Evolutionary conservation across 164 flowering plant species (phyloP).

Genomic region (Chloranthus sessilifolius): DNA sequence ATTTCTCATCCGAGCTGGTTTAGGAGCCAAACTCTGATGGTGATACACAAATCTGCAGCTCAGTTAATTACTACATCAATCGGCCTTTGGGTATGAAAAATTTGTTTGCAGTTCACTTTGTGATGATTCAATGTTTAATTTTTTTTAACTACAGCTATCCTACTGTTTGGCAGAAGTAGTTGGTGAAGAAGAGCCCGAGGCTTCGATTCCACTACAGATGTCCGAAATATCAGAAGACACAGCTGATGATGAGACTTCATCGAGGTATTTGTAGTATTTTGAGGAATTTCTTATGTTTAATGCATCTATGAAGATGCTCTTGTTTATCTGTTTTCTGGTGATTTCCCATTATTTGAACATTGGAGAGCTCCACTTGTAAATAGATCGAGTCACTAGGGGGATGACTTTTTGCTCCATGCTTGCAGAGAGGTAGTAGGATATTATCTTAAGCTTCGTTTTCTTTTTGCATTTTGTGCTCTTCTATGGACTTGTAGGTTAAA

Average conservation of each 20-base stretch:
- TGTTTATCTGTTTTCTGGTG: no score
- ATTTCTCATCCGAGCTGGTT: slow-evolving; percentile 12
- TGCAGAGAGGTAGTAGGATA: no score
- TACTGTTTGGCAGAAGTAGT: slow-evolving; percentile 34
- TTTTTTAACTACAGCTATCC: background rate
- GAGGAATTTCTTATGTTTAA: background rate
- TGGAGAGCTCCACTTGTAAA: background rate
- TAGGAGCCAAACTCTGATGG: slow-evolving; percentile 78
- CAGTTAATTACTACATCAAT: slow-evolving; percentile 72
- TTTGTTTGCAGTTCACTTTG: background rate
- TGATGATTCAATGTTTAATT: background rate
- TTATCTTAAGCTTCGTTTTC: no score
- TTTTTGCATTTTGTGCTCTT: no score
- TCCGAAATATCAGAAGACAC: slow-evolving; percentile 48
- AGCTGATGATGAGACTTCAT: slow-evolving; percentile 69
- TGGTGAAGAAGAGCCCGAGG: slow-evolving; percentile 59
- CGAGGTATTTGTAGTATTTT: slow-evolving; percentile 50
- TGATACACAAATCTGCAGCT: slow-evolving; percentile 56
- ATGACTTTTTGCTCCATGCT: no score
- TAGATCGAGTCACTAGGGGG: no score
- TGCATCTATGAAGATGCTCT: no score
- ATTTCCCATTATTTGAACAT: background rate
- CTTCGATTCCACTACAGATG: slow-evolving; percentile 44
- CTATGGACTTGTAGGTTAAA: no score
- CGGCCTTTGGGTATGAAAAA: slow-evolving; percentile 65